Percentiles rank a stretch among this genome's conserved stretches.
phyloP scores from a whole-genome alignment of 176 grass and related monocot genomes.

The Thinopyrum elongatum region DNA sequence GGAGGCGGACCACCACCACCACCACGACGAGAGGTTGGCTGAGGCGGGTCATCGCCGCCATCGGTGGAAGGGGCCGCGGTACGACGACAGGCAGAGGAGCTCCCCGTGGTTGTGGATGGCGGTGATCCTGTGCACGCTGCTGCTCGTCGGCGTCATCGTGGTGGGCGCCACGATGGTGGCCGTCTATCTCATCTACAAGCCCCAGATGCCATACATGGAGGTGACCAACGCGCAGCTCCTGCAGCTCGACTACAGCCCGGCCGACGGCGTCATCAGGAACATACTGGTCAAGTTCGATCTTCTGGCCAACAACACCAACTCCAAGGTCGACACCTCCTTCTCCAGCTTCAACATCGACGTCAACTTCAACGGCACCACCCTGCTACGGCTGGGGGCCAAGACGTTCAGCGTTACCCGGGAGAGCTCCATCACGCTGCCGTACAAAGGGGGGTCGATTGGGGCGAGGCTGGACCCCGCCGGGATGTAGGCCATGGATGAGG shows the following conservation, averaged over 20 bases:
- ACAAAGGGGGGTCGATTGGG: constrained; percentile 35
- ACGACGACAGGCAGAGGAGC: neutral
- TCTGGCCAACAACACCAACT: constrained; percentile 69
- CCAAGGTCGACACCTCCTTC: constrained; percentile 58
- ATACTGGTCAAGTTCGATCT: neutral
- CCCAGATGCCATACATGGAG: constrained; percentile 56
- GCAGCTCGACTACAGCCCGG: constrained; percentile 37
- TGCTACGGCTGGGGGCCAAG: constrained; percentile 37
- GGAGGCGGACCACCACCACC: too few species aligned
- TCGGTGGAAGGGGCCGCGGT: neutral
- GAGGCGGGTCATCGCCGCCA: neutral
- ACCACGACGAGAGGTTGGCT: too few species aligned
- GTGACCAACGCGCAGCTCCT: constrained; percentile 47
- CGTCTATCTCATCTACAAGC: constrained; percentile 74
- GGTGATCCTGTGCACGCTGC: constrained; percentile 51
- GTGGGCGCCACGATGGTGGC: constrained; percentile 52
- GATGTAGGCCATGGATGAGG: constrained; percentile 46
- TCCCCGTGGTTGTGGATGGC: constrained; percentile 23
- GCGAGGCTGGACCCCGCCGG: constrained; percentile 6
- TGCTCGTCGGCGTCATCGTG: constrained; percentile 54
- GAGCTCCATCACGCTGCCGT: constrained; percentile 42
- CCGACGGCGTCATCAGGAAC: constrained; percentile 45
- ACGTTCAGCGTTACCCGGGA: constrained; percentile 59
- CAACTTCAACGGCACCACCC: constrained; percentile 52
- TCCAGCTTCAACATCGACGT: constrained; percentile 53